Evolutionary conservation across 2,329 filamentous ascomycete genomes (phyloP).

Genomic region (Metarhizium guizhouense): DNA sequence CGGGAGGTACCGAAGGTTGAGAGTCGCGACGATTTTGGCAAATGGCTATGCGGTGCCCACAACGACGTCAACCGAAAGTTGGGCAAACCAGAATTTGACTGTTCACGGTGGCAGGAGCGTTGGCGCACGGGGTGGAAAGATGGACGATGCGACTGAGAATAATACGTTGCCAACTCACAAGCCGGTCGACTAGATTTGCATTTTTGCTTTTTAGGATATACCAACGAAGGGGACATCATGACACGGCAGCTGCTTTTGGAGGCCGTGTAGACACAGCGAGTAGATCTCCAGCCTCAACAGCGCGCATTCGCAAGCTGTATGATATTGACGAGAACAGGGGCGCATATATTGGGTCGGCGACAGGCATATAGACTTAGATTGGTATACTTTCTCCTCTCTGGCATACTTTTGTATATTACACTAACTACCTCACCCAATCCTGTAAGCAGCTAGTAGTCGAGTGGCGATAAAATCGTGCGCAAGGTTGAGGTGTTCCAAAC

Average conservation of each 20-base stretch:
- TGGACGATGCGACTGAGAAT: constrained; percentile 47
- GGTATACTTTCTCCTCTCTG: background rate
- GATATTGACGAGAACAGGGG: background rate
- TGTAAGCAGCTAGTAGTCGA: too few species aligned
- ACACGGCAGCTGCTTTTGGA: background rate
- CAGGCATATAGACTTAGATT: background rate
- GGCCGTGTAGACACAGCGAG: background rate
- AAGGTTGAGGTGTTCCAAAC: too few species aligned
- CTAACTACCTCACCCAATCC: too few species aligned
- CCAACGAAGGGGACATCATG: too few species aligned
- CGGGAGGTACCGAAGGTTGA: constrained; percentile 55
- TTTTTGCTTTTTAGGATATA: too few species aligned
- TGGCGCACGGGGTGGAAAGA: constrained; percentile 87
- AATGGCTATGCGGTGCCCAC: constrained; percentile 78
- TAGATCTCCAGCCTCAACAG: background rate
- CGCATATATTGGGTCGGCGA: background rate
- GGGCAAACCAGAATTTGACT: constrained; percentile 88
- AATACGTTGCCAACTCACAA: background rate
- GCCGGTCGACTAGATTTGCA: background rate
- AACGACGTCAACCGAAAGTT: constrained; percentile 85
- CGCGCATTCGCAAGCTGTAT: background rate
- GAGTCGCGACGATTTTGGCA: constrained; percentile 61
- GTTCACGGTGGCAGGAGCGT: constrained; percentile 80
- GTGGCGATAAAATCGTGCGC: too few species aligned
- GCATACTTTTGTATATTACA: too few species aligned